phyloP scores from a whole-genome alignment of 129 eudicot genomes.

The Solidago caesia region DNA sequence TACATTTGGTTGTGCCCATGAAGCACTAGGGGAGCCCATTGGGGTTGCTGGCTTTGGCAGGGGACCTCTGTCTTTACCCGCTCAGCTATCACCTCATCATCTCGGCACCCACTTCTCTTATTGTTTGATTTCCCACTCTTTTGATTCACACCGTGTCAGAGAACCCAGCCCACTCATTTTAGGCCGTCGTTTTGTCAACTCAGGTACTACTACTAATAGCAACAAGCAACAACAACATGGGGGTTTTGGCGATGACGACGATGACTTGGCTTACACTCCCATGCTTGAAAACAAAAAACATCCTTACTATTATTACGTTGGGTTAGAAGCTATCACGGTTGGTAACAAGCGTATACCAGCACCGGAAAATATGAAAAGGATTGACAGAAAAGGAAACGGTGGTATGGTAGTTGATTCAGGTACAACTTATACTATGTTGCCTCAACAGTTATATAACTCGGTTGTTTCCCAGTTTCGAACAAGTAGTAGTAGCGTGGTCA shows the following conservation, averaged over 20 bases:
- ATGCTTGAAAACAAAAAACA: slow-evolving; percentile 65
- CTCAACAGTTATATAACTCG: slow-evolving; percentile 38
- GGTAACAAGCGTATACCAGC: slow-evolving; percentile 54
- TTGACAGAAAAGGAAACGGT: slow-evolving; percentile 71
- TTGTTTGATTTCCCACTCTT: slow-evolving; percentile 76
- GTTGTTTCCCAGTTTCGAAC: slow-evolving; percentile 50
- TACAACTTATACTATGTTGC: slow-evolving; percentile 84
- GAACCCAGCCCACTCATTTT: slow-evolving; percentile 86
- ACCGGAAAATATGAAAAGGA: slow-evolving; percentile 46
- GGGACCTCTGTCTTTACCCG: slow-evolving; percentile 74
- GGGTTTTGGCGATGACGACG: neutral
- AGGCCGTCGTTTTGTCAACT: slow-evolving; percentile 55
- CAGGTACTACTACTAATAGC: no score
- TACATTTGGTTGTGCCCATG: slow-evolving; percentile 85
- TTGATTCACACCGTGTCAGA: slow-evolving; percentile 47
- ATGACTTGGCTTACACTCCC: slow-evolving; percentile 54
- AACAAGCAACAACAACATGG: no score
- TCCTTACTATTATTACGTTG: slow-evolving; percentile 76
- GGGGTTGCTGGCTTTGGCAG: slow-evolving; percentile 98
- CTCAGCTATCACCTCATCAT: slow-evolving; percentile 74
- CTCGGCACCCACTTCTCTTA: slow-evolving; percentile 82
- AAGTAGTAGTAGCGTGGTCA: slow-evolving; percentile 34
- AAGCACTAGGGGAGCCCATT: slow-evolving; percentile 79
- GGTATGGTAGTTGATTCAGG: slow-evolving; percentile 99
- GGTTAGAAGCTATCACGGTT: slow-evolving; percentile 60